Percentiles rank a stretch among this genome's conserved stretches.
Conservation (phyloP, 1,284 basidiomycete species). For the Cutaneotrichosporon daszewskae region DNA sequence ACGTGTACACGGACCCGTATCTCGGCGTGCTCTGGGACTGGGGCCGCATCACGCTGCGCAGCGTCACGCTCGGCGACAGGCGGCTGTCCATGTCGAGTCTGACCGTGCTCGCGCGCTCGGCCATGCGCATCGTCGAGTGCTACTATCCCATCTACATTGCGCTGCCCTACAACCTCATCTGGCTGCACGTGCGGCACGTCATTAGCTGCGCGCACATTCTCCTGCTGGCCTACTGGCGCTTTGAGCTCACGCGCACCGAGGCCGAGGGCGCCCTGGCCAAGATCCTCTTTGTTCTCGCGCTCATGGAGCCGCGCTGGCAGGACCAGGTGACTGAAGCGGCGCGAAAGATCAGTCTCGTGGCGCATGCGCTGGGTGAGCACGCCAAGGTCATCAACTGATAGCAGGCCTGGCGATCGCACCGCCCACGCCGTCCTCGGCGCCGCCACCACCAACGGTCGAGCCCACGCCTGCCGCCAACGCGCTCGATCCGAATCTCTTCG, state of each 20-base stretch:
- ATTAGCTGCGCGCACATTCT: conserved; percentile 19
- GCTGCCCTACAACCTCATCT: conserved; percentile 13
- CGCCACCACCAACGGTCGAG: too few relatives aligned
- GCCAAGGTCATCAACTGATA: background rate
- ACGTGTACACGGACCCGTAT: conserved; percentile 10
- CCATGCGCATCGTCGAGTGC: conserved; percentile 12
- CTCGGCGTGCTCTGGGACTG: conserved; percentile 16
- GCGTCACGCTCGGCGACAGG: conserved; percentile 10
- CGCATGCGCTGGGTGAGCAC: conserved; percentile 6
- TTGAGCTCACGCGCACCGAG: conserved; percentile 17
- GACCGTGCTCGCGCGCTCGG: conserved; percentile 19
- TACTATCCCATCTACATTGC: conserved; percentile 2
- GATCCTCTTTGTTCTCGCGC: conserved; percentile 14
- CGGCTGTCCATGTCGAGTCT: conserved; percentile 13
- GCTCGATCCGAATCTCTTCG: too few relatives aligned
- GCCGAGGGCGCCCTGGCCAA: conserved; percentile 13
- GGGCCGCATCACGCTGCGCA: conserved; percentile 14
- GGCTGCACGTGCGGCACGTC: conserved; percentile 18
- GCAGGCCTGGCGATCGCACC: conserved; percentile 3
- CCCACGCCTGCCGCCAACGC: background rate
- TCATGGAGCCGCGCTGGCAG: conserved; percentile 17
- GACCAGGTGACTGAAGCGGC: conserved; percentile 4
- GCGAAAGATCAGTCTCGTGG: conserved; percentile 10
- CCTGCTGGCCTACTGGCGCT: conserved; percentile 17
- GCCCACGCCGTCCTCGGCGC: too few relatives aligned